These are phyloP conservation scores for Talaromyces sp. DNA, from an alignment of 2,329 filamentous ascomycete species.

Conservation along the genomic window DNA sequence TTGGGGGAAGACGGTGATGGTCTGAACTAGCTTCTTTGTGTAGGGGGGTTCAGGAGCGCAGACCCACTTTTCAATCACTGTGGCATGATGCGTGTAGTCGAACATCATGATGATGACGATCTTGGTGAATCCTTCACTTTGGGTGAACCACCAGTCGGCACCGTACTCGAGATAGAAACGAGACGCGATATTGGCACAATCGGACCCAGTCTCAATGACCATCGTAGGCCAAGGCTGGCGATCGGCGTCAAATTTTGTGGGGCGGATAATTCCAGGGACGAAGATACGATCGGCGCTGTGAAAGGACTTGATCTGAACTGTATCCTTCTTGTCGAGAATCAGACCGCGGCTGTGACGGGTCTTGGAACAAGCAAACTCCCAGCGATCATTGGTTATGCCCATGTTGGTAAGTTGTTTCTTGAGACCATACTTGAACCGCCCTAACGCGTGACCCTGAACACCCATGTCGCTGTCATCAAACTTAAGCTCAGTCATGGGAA, in stretches of 20 bases:
- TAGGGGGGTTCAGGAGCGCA: neutral
- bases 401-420: constrained; percentile 3
- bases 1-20: neutral
- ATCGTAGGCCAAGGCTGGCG: constrained; percentile 9
- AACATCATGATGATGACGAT: constrained; percentile 12
- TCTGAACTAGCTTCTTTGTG: constrained; percentile 6
- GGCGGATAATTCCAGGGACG: neutral
- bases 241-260: neutral
- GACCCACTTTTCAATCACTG: constrained; percentile 13
- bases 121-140: constrained; percentile 1
- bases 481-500: neutral
- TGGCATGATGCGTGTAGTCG: neutral
- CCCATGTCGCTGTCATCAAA: constrained; percentile 12
- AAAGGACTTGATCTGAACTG: neutral
- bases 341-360: neutral
- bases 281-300: constrained; percentile 14
- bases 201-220: constrained; percentile 2
- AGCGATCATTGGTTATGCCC: neutral
- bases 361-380: neutral
- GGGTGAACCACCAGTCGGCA: constrained; percentile 17
- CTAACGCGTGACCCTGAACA: constrained; percentile 14
- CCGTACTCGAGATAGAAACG: constrained; percentile 6
- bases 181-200: constrained; percentile 1
- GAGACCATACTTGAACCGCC: neutral
- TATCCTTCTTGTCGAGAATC: neutral